Evolutionary conservation across 176 grass and related monocot genomes (phyloP).

Genomic region (Saccharum officinarum): DNA sequence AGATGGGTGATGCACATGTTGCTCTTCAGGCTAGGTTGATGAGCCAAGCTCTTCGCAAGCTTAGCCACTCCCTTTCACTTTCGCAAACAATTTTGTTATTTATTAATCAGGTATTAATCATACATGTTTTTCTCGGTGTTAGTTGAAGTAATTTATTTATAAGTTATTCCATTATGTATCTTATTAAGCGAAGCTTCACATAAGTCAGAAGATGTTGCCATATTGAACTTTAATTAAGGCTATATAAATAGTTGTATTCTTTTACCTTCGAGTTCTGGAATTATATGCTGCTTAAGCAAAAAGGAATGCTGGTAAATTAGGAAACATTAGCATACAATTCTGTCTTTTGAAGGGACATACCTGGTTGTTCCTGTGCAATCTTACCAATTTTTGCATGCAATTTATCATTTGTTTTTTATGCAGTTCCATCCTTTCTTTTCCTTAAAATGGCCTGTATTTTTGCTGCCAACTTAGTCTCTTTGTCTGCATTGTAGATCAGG

Average conservation of each 20-base stretch:
- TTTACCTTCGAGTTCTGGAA: not conserved
- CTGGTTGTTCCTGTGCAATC: not conserved
- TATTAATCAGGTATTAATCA: constrained; percentile 81
- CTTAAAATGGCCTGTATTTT: not conserved
- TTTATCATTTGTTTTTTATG: not conserved
- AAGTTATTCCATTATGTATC: not conserved
- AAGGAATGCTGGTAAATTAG: constrained; percentile 1
- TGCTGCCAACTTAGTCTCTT: not conserved
- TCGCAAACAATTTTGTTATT: constrained; percentile 90
- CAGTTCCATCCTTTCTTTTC: not conserved
- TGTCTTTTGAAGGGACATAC: not conserved
- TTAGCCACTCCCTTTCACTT: constrained; percentile 88
- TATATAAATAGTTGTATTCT: not conserved
- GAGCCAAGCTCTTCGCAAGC: constrained; percentile 94
- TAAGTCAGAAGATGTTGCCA: not conserved
- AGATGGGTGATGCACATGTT: constrained; percentile 97
- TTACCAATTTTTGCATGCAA: not conserved
- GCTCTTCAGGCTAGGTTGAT: constrained; percentile 97
- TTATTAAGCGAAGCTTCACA: constrained; percentile 8
- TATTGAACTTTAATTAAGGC: not conserved
- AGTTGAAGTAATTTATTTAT: not conserved
- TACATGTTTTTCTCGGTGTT: not conserved
- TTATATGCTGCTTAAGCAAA: not conserved
- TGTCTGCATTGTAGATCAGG: constrained; percentile 55
- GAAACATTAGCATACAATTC: not conserved